A percentile compares a stretch with the other conserved stretches of the same genome.
Evolutionary conservation across 2,329 filamentous ascomycete genomes (phyloP).

Genomic region (Colletotrichum cereale): DNA sequence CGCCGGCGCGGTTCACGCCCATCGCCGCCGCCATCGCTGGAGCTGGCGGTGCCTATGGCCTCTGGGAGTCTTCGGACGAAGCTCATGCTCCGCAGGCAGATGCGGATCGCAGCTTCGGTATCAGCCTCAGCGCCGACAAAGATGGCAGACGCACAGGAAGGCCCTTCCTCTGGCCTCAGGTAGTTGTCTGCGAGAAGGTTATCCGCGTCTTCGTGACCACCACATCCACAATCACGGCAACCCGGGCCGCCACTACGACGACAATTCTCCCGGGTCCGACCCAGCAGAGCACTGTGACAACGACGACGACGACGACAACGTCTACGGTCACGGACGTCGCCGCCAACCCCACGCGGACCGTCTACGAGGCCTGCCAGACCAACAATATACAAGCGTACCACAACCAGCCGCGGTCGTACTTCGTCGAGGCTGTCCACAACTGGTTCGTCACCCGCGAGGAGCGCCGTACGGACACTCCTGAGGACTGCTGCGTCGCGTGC

Average conservation of each 20-base stretch:
- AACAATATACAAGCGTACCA: constrained; percentile 19
- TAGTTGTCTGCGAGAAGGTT: constrained; percentile 29
- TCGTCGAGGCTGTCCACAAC: constrained; percentile 21
- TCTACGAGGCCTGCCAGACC: constrained; percentile 30
- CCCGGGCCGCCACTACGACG: constrained; percentile 17
- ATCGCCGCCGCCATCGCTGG: constrained; percentile 7
- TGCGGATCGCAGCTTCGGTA: background rate
- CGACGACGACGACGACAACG: constrained; percentile 18
- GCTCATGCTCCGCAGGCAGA: background rate
- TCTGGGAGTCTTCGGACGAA: background rate
- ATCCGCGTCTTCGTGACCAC: constrained; percentile 27
- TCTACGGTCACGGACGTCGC: constrained; percentile 4
- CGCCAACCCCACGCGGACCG: constrained; percentile 25
- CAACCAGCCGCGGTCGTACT: constrained; percentile 9
- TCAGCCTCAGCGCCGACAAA: background rate
- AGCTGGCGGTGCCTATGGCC: background rate
- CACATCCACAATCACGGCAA: constrained; percentile 13
- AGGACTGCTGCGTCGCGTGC: constrained; percentile 32
- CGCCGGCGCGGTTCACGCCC: constrained; percentile 8
- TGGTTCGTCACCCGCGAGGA: constrained; percentile 5
- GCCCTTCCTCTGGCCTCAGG: constrained; percentile 10
- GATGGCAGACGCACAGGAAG: background rate
- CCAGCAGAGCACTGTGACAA: background rate
- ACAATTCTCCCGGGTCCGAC: constrained; percentile 7
- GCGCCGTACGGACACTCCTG: background rate